A percentile compares a stretch with the other conserved stretches of the same genome.
Evolutionary conservation across 2,329 filamentous ascomycete genomes (phyloP).

Genomic region (Penicillium sclerotigenum): DNA sequence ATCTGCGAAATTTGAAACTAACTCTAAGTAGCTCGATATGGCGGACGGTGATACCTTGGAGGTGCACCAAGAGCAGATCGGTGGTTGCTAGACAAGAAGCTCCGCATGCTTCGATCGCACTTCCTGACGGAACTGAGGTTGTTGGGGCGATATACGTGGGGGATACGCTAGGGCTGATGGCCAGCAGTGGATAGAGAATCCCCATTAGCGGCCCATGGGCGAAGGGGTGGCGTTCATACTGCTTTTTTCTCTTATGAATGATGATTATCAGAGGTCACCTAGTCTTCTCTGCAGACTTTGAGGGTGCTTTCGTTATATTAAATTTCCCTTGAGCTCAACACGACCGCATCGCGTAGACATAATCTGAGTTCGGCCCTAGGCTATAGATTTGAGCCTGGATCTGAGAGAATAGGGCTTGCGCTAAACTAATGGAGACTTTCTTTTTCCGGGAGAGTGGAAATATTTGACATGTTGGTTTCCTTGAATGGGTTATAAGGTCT

Average conservation of each 20-base stretch:
- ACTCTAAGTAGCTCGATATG: constrained; percentile 77
- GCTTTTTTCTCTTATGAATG: constrained; percentile 17
- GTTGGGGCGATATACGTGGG: background rate
- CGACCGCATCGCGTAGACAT: background rate
- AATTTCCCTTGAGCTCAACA: background rate
- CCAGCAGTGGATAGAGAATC: background rate
- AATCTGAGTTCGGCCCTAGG: background rate
- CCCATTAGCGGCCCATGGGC: constrained; percentile 4
- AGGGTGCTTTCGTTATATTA: constrained; percentile 8
- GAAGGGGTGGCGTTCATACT: constrained; percentile 9
- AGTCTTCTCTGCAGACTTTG: constrained; percentile 3
- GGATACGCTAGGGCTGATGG: background rate
- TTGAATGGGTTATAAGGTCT: background rate
- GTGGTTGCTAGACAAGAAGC: constrained; percentile 53
- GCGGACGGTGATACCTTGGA: constrained; percentile 91
- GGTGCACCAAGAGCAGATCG: constrained; percentile 97
- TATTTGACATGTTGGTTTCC: background rate
- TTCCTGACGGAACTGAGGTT: background rate
- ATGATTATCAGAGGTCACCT: constrained; percentile 19
- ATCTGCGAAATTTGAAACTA: constrained; percentile 16
- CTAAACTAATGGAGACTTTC: background rate
- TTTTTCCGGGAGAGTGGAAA: too few relatives aligned
- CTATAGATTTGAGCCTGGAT: background rate
- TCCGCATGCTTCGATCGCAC: background rate
- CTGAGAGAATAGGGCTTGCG: background rate